Conservation (phyloP, 2,329 filamentous ascomycete genomes). For the Neonectria punicea region DNA sequence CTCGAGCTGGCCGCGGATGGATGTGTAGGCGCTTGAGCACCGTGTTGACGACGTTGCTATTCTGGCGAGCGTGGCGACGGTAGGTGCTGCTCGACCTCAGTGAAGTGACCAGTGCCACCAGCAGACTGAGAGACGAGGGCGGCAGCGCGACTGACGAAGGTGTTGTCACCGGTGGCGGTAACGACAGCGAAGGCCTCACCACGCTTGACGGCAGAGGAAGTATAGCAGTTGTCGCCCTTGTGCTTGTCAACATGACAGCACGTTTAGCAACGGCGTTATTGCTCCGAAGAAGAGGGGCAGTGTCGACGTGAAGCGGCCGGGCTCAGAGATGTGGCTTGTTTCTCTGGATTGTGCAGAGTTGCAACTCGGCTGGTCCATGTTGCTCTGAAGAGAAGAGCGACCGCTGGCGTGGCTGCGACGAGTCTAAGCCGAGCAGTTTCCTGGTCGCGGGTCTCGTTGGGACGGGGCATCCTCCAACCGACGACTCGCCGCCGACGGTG, state of each 20-base stretch:
- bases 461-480: no score
- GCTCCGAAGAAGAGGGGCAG: no score
- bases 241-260: conserved; percentile 77
- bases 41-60: not conserved
- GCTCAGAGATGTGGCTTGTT: no score
- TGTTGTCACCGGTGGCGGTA: conserved; percentile 87
- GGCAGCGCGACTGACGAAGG: conserved; percentile 89
- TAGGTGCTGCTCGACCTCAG: conserved; percentile 67
- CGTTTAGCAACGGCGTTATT: no score
- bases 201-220: conserved; percentile 90
- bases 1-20: conserved; percentile 24
- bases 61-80: no score
- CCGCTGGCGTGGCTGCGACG: no score
- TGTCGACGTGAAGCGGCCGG: no score
- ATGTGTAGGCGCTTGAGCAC: conserved; percentile 29
- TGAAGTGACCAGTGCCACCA: conserved; percentile 84
- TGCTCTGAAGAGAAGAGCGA: no score
- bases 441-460: no score
- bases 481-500: conserved; percentile 82
- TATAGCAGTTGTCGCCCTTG: conserved; percentile 82
- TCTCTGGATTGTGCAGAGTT: no score
- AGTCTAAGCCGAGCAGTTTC: no score
- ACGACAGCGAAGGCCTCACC: conserved; percentile 86
- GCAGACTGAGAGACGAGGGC: conserved; percentile 84
- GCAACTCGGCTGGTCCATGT: no score